Percentiles rank a stretch among this genome's conserved stretches.
phyloP scores from a whole-genome alignment of 2,329 filamentous ascomycete species.

The Colletotrichum tropicicola region DNA sequence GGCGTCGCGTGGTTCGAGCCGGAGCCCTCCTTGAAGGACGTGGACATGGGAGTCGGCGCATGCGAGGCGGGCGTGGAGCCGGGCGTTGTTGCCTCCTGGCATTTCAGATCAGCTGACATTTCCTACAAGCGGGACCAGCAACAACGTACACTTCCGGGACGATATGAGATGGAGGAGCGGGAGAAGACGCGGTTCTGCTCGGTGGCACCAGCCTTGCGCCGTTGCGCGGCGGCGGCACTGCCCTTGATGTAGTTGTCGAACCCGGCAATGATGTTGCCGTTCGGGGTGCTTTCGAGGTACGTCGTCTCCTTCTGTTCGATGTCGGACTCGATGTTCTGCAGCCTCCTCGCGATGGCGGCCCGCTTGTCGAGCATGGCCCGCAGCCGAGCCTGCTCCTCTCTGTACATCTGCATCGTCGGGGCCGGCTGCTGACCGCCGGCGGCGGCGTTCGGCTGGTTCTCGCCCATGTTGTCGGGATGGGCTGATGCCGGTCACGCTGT shows the following conservation, averaged over 20 bases:
- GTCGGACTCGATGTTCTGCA: conserved; percentile 70
- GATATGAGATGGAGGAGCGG: conserved; percentile 70
- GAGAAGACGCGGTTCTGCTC: conserved; percentile 82
- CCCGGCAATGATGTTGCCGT: conserved; percentile 95
- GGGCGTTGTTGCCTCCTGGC: conserved; percentile 53
- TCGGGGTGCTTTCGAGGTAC: conserved; percentile 90
- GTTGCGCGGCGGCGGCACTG: conserved; percentile 68
- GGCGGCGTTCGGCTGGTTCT: conserved; percentile 23
- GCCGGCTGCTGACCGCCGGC: conserved; percentile 35
- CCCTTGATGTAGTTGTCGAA: conserved; percentile 99
- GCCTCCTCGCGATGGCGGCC: conserved; percentile 42
- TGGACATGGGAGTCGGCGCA: conserved; percentile 64
- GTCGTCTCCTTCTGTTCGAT: conserved; percentile 86
- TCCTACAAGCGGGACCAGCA: neutral
- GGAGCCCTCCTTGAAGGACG: conserved; percentile 56
- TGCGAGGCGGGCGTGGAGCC: conserved; percentile 55
- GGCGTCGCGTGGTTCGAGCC: conserved; percentile 64
- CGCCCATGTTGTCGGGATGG: conserved; percentile 19
- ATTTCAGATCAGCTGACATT: neutral
- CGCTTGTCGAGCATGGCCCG: conserved; percentile 56
- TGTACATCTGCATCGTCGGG: conserved; percentile 56
- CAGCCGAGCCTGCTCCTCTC: conserved; percentile 58
- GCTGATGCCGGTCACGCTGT: neutral
- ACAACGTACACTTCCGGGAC: conserved; percentile 41
- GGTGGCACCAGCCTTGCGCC: conserved; percentile 70